Evolutionary conservation across 805 yeast species (phyloP).

Genomic region (Yamadazyma takamatsuzukensis): DNA sequence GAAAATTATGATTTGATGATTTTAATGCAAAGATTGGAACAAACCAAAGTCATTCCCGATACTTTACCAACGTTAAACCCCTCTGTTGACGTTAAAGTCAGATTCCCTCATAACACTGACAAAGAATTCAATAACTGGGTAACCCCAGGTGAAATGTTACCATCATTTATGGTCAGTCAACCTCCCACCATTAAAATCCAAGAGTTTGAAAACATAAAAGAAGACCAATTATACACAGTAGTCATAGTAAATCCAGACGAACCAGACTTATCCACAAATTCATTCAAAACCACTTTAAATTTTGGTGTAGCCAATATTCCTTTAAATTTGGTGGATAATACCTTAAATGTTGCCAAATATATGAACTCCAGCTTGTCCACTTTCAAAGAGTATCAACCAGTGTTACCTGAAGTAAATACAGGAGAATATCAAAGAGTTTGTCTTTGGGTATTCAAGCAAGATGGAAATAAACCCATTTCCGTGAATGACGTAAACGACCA

Average conservation of each 20-base stretch:
- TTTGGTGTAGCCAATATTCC: conserved; percentile 74
- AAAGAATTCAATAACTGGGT: conserved; percentile 59
- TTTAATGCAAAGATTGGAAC: conserved; percentile 89
- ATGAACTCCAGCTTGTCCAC: conserved; percentile 28
- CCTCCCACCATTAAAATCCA: conserved; percentile 78
- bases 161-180: conserved; percentile 67
- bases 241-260: conserved; percentile 88
- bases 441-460: conserved; percentile 88
- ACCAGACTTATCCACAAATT: conserved; percentile 69
- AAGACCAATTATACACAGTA: conserved; percentile 63
- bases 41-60: conserved; percentile 83
- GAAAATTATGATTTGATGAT: conserved; percentile 64
- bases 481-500: conserved; percentile 38
- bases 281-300: conserved; percentile 66
- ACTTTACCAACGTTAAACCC: conserved; percentile 89
- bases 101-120: conserved; percentile 63
- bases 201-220: conserved; percentile 49
- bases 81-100: conserved; percentile 65
- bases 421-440: conserved; percentile 73
- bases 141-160: conserved; percentile 72
- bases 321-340: conserved; percentile 53
- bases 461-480: conserved; percentile 17
- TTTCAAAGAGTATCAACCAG: conserved; percentile 66
- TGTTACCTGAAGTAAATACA: conserved; percentile 85
- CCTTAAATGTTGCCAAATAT: conserved; percentile 45